A percentile compares a stretch with the other conserved stretches of the same genome.
Evolutionary conservation across 306 rosid genomes (phyloP).

Genomic region (Canavalia gladiata): DNA sequence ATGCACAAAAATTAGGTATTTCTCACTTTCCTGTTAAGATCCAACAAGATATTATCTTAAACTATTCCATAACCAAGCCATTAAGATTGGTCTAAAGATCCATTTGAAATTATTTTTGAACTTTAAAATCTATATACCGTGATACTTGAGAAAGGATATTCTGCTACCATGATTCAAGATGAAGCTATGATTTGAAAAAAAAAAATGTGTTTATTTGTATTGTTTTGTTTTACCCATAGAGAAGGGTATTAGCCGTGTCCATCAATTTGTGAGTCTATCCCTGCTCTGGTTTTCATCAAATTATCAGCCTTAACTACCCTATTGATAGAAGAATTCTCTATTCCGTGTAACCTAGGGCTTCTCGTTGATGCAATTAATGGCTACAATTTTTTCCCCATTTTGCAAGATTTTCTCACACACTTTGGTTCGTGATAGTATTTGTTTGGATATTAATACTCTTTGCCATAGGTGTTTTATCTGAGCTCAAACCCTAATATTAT

Average conservation of each 20-base stretch:
- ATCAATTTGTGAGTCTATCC: background rate
- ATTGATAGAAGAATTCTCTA: no score
- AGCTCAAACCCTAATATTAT: no score
- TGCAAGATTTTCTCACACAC: background rate
- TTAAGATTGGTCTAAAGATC: background rate
- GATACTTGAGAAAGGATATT: conserved; percentile 22
- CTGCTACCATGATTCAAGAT: conserved; percentile 23
- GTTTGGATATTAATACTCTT: background rate
- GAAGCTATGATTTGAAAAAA: background rate
- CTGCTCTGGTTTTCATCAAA: background rate
- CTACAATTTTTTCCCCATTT: no score
- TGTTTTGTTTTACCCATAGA: background rate
- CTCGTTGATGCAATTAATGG: no score
- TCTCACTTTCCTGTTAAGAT: background rate
- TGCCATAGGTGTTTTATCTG: background rate
- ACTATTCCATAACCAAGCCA: background rate
- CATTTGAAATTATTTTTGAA: conserved; percentile 13
- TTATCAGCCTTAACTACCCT: background rate
- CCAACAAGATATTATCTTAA: background rate
- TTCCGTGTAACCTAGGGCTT: no score
- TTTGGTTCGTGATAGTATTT: background rate
- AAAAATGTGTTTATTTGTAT: background rate
- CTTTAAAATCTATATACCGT: background rate
- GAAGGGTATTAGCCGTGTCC: background rate
- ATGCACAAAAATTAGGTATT: background rate